A percentile compares a stretch with the other conserved stretches of the same genome.
Conservation (phyloP, 306 rosid species). For the Herpetospermum pedunculosum region DNA sequence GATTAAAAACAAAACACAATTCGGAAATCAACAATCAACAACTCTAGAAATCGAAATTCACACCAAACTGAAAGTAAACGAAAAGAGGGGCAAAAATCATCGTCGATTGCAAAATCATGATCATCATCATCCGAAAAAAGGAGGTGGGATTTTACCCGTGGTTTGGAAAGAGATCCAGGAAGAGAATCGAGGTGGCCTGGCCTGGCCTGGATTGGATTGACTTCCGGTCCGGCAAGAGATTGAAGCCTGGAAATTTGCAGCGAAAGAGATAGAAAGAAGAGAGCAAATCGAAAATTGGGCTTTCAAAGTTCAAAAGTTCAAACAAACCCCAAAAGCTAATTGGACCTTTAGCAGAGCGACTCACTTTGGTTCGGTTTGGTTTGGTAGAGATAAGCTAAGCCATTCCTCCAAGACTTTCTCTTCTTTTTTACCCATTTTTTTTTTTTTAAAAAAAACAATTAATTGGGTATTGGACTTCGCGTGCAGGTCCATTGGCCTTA, state of each 20-base stretch:
- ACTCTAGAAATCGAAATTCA: background rate
- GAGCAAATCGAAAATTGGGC: conserved; percentile 63
- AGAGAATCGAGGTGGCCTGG: conserved; percentile 19
- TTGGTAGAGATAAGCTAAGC: conserved; percentile 8
- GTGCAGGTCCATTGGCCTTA: background rate
- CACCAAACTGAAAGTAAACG: background rate
- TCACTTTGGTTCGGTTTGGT: no score
- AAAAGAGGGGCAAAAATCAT: background rate
- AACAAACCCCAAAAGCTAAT: conserved; percentile 64
- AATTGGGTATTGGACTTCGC: conserved; percentile 3
- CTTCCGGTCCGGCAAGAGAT: conserved; percentile 17
- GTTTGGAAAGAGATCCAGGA: background rate
- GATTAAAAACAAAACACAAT: background rate
- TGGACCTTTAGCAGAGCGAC: conserved; percentile 50
- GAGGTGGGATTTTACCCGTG: conserved; percentile 23
- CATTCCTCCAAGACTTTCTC: conserved; percentile 5
- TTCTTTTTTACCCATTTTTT: background rate
- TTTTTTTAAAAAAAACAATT: no score
- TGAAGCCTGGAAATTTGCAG: conserved; percentile 53
- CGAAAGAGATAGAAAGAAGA: conserved; percentile 21
- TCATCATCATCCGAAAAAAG: no score
- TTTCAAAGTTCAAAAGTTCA: no score
- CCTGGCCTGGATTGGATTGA: conserved; percentile 24
- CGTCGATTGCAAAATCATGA: background rate
- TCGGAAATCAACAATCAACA: background rate